Base-by-base conservation (phyloP, 164 flowering plant genomes). In the Warburgia ugandensis region DNA sequence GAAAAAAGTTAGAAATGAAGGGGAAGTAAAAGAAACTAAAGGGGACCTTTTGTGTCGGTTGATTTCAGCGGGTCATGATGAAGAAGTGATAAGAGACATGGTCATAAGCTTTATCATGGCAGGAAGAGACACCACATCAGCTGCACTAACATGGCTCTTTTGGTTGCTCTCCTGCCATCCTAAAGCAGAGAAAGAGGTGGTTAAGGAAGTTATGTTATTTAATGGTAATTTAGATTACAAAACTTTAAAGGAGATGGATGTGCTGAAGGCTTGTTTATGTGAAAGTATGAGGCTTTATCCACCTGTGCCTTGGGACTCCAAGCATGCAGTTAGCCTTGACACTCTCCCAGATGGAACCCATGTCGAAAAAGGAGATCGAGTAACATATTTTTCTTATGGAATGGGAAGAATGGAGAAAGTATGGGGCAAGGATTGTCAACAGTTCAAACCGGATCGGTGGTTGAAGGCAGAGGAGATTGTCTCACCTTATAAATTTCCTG, bases 261-360 rank as follows among this genome's bases (percentile, higher is more conserved):
- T 59, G 45, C 19, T 76, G 25, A 75, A 77, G 45, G 98, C 98
- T 0, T 79, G 90, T 17, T 41, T 84, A 3, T 81, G 79, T 37
- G 98, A 87, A 58, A 62, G 83, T 4, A 87, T 90, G 76, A 59
- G 97, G 37, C 70, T 91, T n/a, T 83, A 86, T 53, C 96, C 96
- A 0, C 94, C 96, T 0, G 96, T 87, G 2, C 78, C 88, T 6
- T 65, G 83, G 38, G 83, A 90, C 54, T 65, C 83, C 0, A 86
- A 77, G 40, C 57, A 63, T 3, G 79, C 88, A n/a, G 23, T 42
- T 2, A 39, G 41, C 0, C 76, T 73, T 32, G 95, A 86, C 45
- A 46, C 61, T 7, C 20, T 86, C 46, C 91, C 97, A 0, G 95
- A 90, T 29, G 94, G 95, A 3, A 86, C 94, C 3, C 33, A 38